Percentiles rank a stretch among this genome's conserved stretches.
phyloP scores from a whole-genome alignment of 352 stramenopile genomes.

The Pythium periplocum region DNA sequence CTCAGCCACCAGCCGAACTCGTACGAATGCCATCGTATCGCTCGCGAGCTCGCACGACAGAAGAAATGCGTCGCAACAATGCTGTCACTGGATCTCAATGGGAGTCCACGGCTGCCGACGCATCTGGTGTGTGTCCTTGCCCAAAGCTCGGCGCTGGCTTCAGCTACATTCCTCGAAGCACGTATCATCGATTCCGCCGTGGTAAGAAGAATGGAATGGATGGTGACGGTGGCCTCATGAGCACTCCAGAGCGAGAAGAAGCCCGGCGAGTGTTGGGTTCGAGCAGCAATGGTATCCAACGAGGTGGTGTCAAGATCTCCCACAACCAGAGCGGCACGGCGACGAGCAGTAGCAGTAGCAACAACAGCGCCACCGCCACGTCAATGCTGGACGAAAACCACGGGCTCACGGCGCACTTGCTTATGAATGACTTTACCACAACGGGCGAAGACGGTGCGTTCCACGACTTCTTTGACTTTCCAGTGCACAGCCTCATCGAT shows the following conservation, averaged over 20 bases:
- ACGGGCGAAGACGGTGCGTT: constrained; percentile 9
- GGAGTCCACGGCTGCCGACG: not conserved
- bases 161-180: constrained; percentile 15
- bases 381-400: not conserved
- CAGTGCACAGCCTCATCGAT: constrained; percentile 12
- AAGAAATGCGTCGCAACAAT: not conserved
- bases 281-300: not conserved
- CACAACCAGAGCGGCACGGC: not conserved
- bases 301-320: not conserved
- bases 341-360: too few relatives aligned
- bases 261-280: not conserved
- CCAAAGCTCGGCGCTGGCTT: constrained; percentile 39
- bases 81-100: not conserved
- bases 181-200: constrained; percentile 38
- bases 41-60: not conserved
- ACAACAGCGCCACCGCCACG: too few relatives aligned
- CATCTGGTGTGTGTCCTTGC: constrained; percentile 26
- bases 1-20: not conserved
- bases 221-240: not conserved
- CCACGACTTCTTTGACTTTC: constrained; percentile 4
- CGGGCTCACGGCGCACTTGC: constrained; percentile 16
- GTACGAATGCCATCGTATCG: not conserved
- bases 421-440: constrained; percentile 20
- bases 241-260: not conserved
- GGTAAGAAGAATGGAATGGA: constrained; percentile 22